Percentiles rank a stretch among this genome's conserved stretches.
phyloP scores from a whole-genome alignment of 441 rosid genomes.

The Eutrema salsugineum region DNA sequence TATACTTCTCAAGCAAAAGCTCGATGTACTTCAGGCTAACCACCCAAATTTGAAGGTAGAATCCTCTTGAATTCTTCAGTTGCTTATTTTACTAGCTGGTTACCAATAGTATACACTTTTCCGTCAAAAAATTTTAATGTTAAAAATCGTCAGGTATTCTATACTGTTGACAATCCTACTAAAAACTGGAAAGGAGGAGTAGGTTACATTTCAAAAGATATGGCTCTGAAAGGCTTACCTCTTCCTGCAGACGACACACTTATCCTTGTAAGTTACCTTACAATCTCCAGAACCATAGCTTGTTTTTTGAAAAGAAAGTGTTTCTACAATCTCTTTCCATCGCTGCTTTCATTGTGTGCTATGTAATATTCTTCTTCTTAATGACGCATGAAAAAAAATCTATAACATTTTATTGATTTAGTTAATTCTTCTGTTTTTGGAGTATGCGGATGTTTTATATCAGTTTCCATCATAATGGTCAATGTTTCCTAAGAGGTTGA shows the following conservation, averaged over 20 bases:
- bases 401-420: background rate
- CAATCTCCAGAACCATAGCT: slow-evolving; percentile 4
- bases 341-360: background rate
- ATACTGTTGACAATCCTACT: slow-evolving; percentile 82
- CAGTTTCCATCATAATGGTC: background rate
- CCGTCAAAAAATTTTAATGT: background rate
- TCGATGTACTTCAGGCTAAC: slow-evolving; percentile 71
- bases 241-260: slow-evolving; percentile 74
- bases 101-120: background rate
- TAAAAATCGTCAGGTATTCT: slow-evolving; percentile 53
- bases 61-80: background rate
- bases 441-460: background rate
- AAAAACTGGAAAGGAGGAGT: slow-evolving; percentile 94
- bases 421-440: background rate
- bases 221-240: slow-evolving; percentile 80
- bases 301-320: background rate
- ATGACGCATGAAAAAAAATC: background rate
- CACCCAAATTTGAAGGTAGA: slow-evolving; percentile 87
- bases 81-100: background rate
- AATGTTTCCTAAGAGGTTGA: background rate
- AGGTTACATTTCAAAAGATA: slow-evolving; percentile 83
- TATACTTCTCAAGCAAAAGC: slow-evolving; percentile 85
- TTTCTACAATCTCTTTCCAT: background rate
- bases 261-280: slow-evolving; percentile 63
- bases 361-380: no score